These are phyloP conservation scores for Neopestalotiopsis rosae DNA, from an alignment of 2,329 filamentous ascomycete species.

Conservation along the genomic window DNA sequence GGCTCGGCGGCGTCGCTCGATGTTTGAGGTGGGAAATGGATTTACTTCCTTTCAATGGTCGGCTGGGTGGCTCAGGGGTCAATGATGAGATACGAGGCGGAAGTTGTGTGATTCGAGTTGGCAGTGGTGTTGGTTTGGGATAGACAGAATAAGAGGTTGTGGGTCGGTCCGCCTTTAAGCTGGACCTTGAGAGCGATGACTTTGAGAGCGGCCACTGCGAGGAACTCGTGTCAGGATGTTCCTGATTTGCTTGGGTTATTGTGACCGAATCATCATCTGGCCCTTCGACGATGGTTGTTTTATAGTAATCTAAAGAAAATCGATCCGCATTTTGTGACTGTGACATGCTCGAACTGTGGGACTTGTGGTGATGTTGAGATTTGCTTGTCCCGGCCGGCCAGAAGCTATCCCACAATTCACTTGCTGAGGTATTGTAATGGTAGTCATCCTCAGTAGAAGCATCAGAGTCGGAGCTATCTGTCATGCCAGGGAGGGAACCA, in stretches of 20 bases:
- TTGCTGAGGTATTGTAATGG: conserved; percentile 49
- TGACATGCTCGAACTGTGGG: conserved; percentile 8
- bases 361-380: conserved; percentile 12
- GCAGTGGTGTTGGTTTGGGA: conserved; percentile 38
- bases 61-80: conserved; percentile 22
- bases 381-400: conserved; percentile 39
- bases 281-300: conserved; percentile 18
- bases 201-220: conserved; percentile 19
- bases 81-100: conserved; percentile 41
- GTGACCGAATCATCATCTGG: conserved; percentile 32
- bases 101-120: conserved; percentile 28
- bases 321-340: conserved; percentile 21
- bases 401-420: conserved; percentile 58
- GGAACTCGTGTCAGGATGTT: conserved; percentile 19
- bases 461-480: conserved; percentile 59
- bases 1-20: conserved; percentile 9
- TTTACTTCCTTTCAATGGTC: conserved; percentile 28
- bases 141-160: conserved; percentile 46
- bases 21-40: conserved; percentile 28
- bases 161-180: conserved; percentile 21
- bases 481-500: conserved; percentile 52
- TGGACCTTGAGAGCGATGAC: conserved; percentile 21
- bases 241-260: conserved; percentile 23
- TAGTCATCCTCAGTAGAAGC: conserved; percentile 56
- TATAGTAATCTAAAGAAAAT: conserved; percentile 24